Percentiles rank a stretch among this genome's conserved stretches.
Evolutionary conservation across 345 rosid species (phyloP).

Genomic region (Populus ilicifolia): DNA sequence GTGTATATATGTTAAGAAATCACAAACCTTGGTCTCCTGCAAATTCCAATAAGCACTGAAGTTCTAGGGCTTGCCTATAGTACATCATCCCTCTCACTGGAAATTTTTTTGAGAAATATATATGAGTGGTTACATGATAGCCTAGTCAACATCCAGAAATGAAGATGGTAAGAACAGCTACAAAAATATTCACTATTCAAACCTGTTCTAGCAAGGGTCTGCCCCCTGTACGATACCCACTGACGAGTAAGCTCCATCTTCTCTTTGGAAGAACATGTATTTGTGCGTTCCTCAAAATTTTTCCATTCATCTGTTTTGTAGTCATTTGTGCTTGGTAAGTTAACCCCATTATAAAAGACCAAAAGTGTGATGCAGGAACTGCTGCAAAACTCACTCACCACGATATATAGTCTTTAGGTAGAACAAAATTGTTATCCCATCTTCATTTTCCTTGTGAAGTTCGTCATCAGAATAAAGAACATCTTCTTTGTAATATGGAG

Average conservation of each 20-base stretch:
- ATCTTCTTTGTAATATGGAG: conserved; percentile 81
- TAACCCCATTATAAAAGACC: not conserved
- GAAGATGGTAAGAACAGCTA: conserved; percentile 1
- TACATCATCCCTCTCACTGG: conserved; percentile 99
- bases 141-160: conserved; percentile 7
- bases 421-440: conserved; percentile 75
- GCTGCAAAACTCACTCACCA: conserved; percentile 52
- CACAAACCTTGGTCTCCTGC: conserved; percentile 59
- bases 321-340: conserved; percentile 14
- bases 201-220: conserved; percentile 98
- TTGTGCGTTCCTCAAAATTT: conserved; percentile 56
- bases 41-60: conserved; percentile 69
- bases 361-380: conserved; percentile 7
- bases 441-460: conserved; percentile 79
- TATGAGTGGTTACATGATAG: not conserved
- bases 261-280: conserved; percentile 16
- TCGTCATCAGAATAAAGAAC: conserved; percentile 86
- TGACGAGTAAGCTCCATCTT: conserved; percentile 47
- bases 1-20: conserved; percentile 11
- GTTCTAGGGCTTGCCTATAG: conserved; percentile 68
- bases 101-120: conserved; percentile 5
- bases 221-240: conserved; percentile 93
- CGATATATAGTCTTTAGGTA: conserved; percentile 88
- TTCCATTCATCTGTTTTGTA: conserved; percentile 77
- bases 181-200: not conserved